Base-by-base conservation (phyloP, 139 green algal species). In the Penium margaritaceum region DNA sequence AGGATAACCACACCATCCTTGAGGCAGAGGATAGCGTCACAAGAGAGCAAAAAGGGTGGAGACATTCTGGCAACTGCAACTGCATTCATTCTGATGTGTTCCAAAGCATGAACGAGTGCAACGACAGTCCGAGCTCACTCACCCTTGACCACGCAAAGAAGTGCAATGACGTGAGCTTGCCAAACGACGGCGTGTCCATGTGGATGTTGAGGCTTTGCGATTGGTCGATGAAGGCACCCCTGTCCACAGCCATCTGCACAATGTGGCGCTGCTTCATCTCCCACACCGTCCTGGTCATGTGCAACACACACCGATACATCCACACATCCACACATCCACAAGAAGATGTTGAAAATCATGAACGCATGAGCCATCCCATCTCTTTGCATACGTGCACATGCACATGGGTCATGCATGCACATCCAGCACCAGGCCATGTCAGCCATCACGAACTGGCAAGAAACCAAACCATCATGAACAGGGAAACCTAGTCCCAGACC, bases 141-240 rank as follows among this genome's bases (percentile, higher is more conserved):
- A 75, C 68, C 81, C 92, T 91, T 79, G 90, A 91, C 94, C 94
- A 98, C 6, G 88, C 88, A 72, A 97, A 90, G 72, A 98, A 98
- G 86, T 98, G 94, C 55, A 98, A 85, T 5, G 88, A 95, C 2
- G 93, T 98, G 86, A 99, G 87, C 87, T 98, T 98, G 72, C 92
- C 93, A 81, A 95, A 97, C 87, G 96, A 98, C 80, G 93, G 89
- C 75, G 97, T 90, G 47, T 79, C 86, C 91, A 98, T 97, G 87
- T 97, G 92, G 63, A 98, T 92, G 78, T 96, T 96, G 87, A 97
- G 96, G 36, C 78, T 90, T 83, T 97, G 92, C 70, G 75, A 89
- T 87, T 98, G 94, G 81, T 97, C 92, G 67, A 98, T 98, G 83
- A 88, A 98, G 1, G 94, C 94, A 17, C 94, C 94, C n/a, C 94